phyloP scores from a whole-genome alignment of 2,329 filamentous ascomycete genomes.

The Neonectria faginata region DNA sequence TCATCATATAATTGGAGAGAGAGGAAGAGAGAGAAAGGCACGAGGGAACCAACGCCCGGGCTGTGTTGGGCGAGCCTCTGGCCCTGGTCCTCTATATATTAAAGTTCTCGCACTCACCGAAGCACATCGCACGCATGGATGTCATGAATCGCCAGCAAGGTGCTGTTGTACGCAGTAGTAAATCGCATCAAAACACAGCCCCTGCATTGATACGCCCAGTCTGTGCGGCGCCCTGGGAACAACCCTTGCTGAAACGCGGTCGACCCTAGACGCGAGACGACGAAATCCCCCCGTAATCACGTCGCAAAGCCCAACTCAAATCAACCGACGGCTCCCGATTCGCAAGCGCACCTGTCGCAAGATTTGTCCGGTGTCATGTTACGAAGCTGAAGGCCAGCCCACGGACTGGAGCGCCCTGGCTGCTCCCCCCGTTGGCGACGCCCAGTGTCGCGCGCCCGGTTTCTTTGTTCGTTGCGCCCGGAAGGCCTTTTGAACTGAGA shows the following conservation, averaged over 20 bases:
- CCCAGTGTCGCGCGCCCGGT: neutral
- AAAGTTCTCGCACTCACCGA: neutral
- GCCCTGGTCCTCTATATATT: neutral
- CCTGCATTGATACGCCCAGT: conserved; percentile 5
- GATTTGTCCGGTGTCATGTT: conserved; percentile 22
- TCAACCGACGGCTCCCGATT: conserved; percentile 23
- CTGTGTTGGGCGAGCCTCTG: neutral
- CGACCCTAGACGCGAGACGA: conserved; percentile 19
- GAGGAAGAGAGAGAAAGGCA: neutral
- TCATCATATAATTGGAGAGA: too few species aligned
- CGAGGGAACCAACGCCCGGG: neutral
- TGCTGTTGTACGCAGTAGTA: too few species aligned
- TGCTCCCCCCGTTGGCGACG: neutral
- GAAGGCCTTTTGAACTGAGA: neutral
- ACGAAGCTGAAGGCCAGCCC: conserved; percentile 5
- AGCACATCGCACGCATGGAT: neutral
- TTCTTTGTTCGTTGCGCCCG: neutral
- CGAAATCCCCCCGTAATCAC: conserved; percentile 19
- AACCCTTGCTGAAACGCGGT: conserved; percentile 17
- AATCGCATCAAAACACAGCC: neutral
- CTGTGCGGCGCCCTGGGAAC: conserved; percentile 13
- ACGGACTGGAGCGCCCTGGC: neutral
- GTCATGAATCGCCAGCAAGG: neutral
- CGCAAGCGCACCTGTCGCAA: conserved; percentile 10
- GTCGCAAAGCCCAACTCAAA: conserved; percentile 9